These are phyloP conservation scores for Bruguiera gymnorhiza DNA, from an alignment of 345 rosid genomes.

Conservation along the genomic window DNA sequence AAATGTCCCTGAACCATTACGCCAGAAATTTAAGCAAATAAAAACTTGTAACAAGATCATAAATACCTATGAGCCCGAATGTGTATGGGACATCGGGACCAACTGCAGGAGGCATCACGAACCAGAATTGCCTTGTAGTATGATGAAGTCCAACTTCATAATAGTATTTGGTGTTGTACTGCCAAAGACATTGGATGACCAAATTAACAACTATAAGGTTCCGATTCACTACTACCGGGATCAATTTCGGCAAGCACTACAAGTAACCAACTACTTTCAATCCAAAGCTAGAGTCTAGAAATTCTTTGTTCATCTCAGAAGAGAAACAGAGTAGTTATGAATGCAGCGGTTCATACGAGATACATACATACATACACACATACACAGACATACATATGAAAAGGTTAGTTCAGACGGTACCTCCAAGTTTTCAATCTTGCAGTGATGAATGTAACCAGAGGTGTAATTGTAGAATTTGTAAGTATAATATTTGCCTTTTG, in stretches of 20 bases:
- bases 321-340: background rate
- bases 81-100: constrained; percentile 70
- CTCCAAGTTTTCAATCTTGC: constrained; percentile 60
- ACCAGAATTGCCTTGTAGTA: constrained; percentile 42
- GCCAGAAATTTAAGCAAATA: background rate
- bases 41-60: background rate
- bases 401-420: constrained; percentile 23
- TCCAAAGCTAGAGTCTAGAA: background rate
- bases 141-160: constrained; percentile 49
- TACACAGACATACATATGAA: too few relatives aligned
- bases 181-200: constrained; percentile 6
- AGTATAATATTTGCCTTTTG: constrained; percentile 45
- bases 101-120: constrained; percentile 50
- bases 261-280: background rate
- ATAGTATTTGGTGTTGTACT: constrained; percentile 51
- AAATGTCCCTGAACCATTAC: background rate
- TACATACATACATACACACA: too few relatives aligned
- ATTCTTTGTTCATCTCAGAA: background rate
- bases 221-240: background rate
- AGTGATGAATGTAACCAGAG: constrained; percentile 89
- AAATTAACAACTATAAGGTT: background rate
- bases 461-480: constrained; percentile 60
- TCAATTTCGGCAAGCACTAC: background rate
- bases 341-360: background rate
- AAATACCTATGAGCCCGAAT: constrained; percentile 62